Evolutionary conservation across 441 rosid genomes (phyloP).

Genomic region (Daphne laureola): DNA sequence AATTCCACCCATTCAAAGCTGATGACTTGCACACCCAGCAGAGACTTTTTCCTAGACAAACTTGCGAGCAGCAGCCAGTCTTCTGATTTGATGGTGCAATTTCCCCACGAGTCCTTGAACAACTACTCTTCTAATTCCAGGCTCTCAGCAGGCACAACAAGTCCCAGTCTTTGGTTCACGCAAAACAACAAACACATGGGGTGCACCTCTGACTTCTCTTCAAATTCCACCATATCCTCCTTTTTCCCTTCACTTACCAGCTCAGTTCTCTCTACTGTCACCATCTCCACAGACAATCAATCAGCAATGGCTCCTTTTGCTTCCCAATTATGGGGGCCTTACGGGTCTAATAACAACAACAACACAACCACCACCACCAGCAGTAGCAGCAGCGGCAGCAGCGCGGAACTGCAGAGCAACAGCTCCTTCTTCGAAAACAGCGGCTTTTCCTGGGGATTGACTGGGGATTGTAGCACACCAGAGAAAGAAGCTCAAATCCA

Average conservation of each 20-base stretch:
- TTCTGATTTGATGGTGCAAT: slow-evolving; percentile 30
- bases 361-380: slow-evolving; percentile 19
- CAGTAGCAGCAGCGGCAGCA: slow-evolving; percentile 27
- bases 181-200: slow-evolving; percentile 31
- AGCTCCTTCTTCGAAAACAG: slow-evolving; percentile 36
- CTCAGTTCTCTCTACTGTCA: slow-evolving; percentile 24
- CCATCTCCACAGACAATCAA: slow-evolving; percentile 20
- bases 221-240: slow-evolving; percentile 21
- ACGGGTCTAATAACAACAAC: slow-evolving; percentile 21
- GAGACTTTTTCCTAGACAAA: slow-evolving; percentile 25
- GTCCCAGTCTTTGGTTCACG: slow-evolving; percentile 30
- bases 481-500: slow-evolving; percentile 36
- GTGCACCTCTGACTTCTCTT: slow-evolving; percentile 35
- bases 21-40: slow-evolving; percentile 21
- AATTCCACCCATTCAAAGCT: slow-evolving; percentile 10
- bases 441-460: slow-evolving; percentile 43
- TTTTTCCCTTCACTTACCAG: slow-evolving; percentile 29
- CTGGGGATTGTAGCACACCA: slow-evolving; percentile 32
- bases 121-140: slow-evolving; percentile 28
- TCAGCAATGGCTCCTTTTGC: slow-evolving; percentile 20
- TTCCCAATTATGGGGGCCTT: slow-evolving; percentile 36
- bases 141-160: slow-evolving; percentile 23
- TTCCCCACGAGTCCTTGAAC: slow-evolving; percentile 38
- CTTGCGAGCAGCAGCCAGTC: slow-evolving; percentile 23
- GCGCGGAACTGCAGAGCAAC: slow-evolving; percentile 32